These are phyloP conservation scores for Claviceps lovelessii DNA, from an alignment of 2,329 filamentous ascomycete species.

Conservation along the genomic window DNA sequence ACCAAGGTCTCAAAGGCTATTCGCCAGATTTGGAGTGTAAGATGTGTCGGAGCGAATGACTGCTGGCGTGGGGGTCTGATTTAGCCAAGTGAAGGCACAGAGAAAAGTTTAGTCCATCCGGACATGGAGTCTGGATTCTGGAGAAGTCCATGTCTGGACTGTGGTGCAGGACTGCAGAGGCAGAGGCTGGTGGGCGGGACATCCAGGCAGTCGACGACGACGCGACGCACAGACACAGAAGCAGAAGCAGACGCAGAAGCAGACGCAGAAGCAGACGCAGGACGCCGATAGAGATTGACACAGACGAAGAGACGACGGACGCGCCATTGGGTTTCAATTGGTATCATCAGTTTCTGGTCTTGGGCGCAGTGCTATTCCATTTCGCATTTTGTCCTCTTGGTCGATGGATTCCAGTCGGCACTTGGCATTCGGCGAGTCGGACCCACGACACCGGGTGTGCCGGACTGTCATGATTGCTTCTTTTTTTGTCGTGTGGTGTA, in stretches of 20 bases:
- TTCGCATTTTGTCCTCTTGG: background rate
- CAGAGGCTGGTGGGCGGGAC: too few relatives aligned
- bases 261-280: too few relatives aligned
- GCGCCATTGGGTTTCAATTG: background rate
- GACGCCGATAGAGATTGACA: too few relatives aligned
- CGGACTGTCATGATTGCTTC: background rate
- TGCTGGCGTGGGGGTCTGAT: background rate
- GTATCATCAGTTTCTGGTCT: background rate
- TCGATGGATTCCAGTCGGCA: background rate
- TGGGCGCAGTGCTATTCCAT: background rate
- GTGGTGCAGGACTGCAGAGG: too few relatives aligned
- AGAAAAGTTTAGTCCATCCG: too few relatives aligned
- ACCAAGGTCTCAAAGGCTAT: background rate
- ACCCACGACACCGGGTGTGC: background rate
- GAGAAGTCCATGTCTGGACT: background rate
- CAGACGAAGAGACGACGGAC: background rate
- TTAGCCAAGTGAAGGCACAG: background rate
- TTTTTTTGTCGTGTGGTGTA: background rate
- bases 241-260: too few relatives aligned
- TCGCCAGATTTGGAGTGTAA: background rate
- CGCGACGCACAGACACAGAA: too few relatives aligned
- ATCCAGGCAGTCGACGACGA: too few relatives aligned
- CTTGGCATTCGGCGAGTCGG: background rate
- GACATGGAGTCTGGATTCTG: background rate
- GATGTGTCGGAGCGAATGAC: background rate